Evolutionary conservation across 495 filamentous ascomycete species (phyloP).

Genomic region (Acidomyces sp.): DNA sequence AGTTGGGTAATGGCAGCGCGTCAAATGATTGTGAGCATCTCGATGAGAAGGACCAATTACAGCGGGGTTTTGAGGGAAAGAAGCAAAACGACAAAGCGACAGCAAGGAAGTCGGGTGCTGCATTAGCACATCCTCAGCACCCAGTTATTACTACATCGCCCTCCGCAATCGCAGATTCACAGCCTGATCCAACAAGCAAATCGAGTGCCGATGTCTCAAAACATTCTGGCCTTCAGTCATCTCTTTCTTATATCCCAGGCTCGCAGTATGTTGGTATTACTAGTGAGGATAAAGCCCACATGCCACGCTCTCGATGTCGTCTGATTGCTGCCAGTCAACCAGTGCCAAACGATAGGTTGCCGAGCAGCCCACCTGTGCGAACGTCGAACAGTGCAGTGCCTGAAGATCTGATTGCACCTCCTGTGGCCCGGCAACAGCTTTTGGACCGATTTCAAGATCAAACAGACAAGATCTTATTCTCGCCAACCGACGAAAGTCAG

Average conservation of each 20-base stretch:
- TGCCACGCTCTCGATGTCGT: not conserved
- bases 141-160: constrained; percentile 18
- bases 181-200: constrained; percentile 14
- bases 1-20: no score
- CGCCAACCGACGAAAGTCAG: not conserved
- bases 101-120: no score
- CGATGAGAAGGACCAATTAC: not conserved
- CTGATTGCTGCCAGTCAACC: not conserved
- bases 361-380: constrained; percentile 18
- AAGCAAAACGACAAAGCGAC: no score
- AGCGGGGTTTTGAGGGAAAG: no score
- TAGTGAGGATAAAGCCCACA: constrained; percentile 8
- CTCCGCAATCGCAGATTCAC: constrained; percentile 27
- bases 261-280: constrained; percentile 20
- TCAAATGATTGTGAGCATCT: no score
- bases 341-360: not conserved
- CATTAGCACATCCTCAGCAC: no score
- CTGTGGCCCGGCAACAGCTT: constrained; percentile 1
- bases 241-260: constrained; percentile 14
- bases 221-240: not conserved
- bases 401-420: constrained; percentile 4
- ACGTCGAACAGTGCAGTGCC: constrained; percentile 1
- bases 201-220: not conserved
- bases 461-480: not conserved
- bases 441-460: constrained; percentile 7